Evolutionary conservation across 441 rosid species (phyloP).

Genomic region (Gossypium davidsonii): DNA sequence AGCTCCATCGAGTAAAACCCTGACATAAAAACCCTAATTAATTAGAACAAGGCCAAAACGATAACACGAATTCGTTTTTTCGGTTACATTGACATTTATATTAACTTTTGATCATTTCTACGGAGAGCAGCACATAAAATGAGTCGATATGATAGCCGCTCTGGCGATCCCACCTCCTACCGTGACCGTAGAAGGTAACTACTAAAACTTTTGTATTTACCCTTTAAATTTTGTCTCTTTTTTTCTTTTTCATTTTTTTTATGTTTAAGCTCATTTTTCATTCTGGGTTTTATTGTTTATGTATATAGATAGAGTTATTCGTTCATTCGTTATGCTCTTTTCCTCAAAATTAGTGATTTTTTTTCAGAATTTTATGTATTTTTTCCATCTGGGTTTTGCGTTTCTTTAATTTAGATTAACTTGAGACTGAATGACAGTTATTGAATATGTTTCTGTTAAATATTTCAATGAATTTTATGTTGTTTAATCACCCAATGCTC

Average conservation of each 20-base stretch:
- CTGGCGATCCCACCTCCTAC: constrained; percentile 77
- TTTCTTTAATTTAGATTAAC: background rate
- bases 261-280: background rate
- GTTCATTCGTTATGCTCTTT: background rate
- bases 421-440: background rate
- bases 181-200: constrained; percentile 86
- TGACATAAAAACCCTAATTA: constrained; percentile 5
- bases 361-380: background rate
- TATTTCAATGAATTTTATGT: background rate
- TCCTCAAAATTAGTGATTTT: background rate
- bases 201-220: background rate
- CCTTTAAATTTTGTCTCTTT: background rate
- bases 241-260: background rate
- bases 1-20: background rate
- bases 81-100: background rate
- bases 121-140: constrained; percentile 21
- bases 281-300: constrained; percentile 2
- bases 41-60: background rate
- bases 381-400: background rate
- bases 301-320: background rate
- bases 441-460: background rate
- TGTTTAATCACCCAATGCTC: background rate
- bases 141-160: constrained; percentile 92
- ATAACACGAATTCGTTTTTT: background rate
- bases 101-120: background rate